Evolutionary conservation across 2,329 filamentous ascomycete genomes (phyloP).

Genomic region (Colletotrichum sp.): DNA sequence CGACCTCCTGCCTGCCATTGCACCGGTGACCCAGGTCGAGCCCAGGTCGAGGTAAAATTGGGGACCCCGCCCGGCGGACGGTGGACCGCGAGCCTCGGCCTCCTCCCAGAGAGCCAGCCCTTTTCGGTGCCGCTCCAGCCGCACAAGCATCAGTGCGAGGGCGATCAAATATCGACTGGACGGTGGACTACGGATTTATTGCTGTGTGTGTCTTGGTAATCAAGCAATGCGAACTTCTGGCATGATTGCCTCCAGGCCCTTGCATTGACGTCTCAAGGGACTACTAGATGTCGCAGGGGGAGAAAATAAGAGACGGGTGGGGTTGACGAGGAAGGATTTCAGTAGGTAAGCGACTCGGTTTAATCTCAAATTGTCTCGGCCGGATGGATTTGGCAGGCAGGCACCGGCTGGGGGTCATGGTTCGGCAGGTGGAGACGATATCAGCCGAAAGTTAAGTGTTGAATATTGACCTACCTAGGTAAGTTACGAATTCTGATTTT

Average conservation of each 20-base stretch:
- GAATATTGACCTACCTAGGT: neutral
- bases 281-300: neutral
- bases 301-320: neutral
- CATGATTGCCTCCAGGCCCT: neutral
- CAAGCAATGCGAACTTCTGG: neutral
- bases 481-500: neutral
- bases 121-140: neutral
- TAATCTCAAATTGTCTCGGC: neutral
- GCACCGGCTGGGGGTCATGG: neutral
- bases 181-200: neutral
- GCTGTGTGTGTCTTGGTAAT: neutral
- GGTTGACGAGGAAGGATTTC: neutral
- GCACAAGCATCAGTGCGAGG: neutral
- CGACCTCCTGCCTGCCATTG: neutral
- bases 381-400: neutral
- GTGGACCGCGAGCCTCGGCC: neutral
- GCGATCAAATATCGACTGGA: neutral
- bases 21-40: neutral
- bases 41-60: neutral
- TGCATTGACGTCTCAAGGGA: neutral
- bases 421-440: neutral
- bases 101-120: neutral
- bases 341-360: neutral
- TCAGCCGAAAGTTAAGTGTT: neutral
- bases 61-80: neutral